Evolutionary conservation across 352 stramenopile genomes (phyloP).

Genomic region (Globisporangium okanoganense): DNA sequence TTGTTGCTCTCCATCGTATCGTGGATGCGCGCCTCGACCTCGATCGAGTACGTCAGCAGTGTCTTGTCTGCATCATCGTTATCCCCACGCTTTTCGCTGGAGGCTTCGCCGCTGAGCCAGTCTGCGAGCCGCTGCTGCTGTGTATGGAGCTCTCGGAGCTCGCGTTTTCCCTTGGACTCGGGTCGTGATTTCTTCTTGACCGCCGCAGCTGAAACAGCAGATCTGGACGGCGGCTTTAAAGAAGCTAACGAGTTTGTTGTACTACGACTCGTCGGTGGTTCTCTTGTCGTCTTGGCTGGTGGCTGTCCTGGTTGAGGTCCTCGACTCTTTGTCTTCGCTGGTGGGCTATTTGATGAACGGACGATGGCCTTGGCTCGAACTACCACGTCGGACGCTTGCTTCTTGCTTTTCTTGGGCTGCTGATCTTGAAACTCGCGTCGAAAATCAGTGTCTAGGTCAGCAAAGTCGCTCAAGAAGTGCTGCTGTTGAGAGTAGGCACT

Average conservation of each 20-base stretch:
- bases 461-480: neutral
- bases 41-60: constrained; percentile 24
- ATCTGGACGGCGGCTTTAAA: neutral
- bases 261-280: neutral
- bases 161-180: constrained; percentile 1
- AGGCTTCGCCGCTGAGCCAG: constrained; percentile 10
- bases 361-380: neutral
- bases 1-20: constrained; percentile 19
- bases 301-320: neutral
- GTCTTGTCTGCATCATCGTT: neutral
- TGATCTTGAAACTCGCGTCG: constrained; percentile 8
- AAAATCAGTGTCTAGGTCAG: neutral
- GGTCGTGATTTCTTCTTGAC: constrained; percentile 5
- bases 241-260: neutral
- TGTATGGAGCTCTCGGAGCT: constrained; percentile 7
- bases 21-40: constrained; percentile 35
- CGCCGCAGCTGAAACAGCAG: neutral
- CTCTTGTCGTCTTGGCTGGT: neutral
- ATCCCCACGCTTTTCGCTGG: constrained; percentile 5
- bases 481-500: neutral
- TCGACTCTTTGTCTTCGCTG: neutral
- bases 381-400: neutral
- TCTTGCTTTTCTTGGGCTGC: neutral
- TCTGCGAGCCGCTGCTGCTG: constrained; percentile 13
- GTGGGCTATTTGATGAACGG: neutral